Base-by-base conservation (phyloP, 2,329 filamentous ascomycete species). In the Elsinoe australis region DNA sequence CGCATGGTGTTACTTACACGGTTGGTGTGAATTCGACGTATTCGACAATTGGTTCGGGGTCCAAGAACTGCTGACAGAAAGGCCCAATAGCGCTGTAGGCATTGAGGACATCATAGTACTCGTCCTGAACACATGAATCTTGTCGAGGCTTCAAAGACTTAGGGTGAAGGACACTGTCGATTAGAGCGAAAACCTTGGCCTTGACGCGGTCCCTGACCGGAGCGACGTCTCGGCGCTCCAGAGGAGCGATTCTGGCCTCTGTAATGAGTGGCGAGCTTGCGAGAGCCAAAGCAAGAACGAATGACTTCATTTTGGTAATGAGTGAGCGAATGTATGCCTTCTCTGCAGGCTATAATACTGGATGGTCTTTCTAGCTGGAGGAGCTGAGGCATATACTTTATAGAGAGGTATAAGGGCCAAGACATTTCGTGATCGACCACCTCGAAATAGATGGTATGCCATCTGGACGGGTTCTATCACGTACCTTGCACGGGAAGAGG, bases 21-120 rank as follows among this genome's bases (percentile, higher is more conserved):
- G 55, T 57, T 1, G 61, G 60, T 10, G 60, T 62, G 34, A 52
- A 55, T 8, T 61, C 55, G 1, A 54, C 55, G 3, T 53, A 56
- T 18, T 53, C 44, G 2, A 59, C 59, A 4, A 31, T 24, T 6
- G 52, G 42, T 15, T 46, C 15, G 12, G 45, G 10, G 12, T 28
- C 39, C 12, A 54, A 22, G 24, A 44, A 52, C 21, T 26, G 12
- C n/a, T 34, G 49, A 39, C 53, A 55, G 46, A 55, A 55, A 7
- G 22, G 32, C 9, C 44, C 31, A 4, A 49, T 48, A 21, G 59
- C 55, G 2, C 58, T 51, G 41, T 63, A 61, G 10, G 52, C 38
- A 24, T 59, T 47, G 15, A 58, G 55, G 5, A 46, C 49, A 22
- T 53, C 46, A 42, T 60, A 64, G 49, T 60, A 56, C 1, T 48